Base-by-base conservation (phyloP, 2,329 filamentous ascomycete genomes). In the Paraconiothyrium sp. region DNA sequence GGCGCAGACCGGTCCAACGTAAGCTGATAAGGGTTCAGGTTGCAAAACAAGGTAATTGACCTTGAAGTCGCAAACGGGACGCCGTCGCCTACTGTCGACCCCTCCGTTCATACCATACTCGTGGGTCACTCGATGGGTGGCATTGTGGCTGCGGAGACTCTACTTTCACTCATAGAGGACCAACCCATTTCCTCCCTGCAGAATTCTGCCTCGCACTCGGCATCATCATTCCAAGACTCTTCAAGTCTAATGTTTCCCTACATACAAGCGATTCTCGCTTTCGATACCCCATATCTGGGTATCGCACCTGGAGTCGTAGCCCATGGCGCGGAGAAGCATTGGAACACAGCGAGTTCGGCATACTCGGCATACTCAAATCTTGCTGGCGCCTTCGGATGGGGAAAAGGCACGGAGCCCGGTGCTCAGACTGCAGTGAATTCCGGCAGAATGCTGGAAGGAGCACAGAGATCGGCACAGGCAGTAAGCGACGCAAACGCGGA, bases 21-120 rank as follows among this genome's bases (percentile, higher is more conserved):
- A 54, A 35, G 14, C 57, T 62, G 24, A 54, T 20, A 11, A 34
- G 10, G 3, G 32, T 48, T 27, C 54, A 93, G 90, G 92, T 87
- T 98, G 16, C 89, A 94, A 67, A 90, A 97, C 75, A 92, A 92
- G 71, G 92, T 98, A 70, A 97, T 98, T 71, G 95, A 98, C 78
- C 84, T 97, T 72, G 94, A 99, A 80, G 94, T 97, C 60, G 89
- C 86, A 32, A 91, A 92, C 68, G 85, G 85, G 49, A 94, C 93
- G 0, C 87, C 92, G 1, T 94, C 91, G 5, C 94, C 94, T 0
- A 97, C 92, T 0, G 86, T 97, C 65, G 92, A 96, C 63, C 93
- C 93, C 5, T 93, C 90, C 0, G 92, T 97, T 22, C 90, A 89
- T 72, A 90, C 91, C 32, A 85, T 97, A 50, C 86, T 97, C 16